A percentile compares a stretch with the other conserved stretches of the same genome.
Conservation (phyloP, 495 filamentous ascomycete genomes). For the Halenospora varia region DNA sequence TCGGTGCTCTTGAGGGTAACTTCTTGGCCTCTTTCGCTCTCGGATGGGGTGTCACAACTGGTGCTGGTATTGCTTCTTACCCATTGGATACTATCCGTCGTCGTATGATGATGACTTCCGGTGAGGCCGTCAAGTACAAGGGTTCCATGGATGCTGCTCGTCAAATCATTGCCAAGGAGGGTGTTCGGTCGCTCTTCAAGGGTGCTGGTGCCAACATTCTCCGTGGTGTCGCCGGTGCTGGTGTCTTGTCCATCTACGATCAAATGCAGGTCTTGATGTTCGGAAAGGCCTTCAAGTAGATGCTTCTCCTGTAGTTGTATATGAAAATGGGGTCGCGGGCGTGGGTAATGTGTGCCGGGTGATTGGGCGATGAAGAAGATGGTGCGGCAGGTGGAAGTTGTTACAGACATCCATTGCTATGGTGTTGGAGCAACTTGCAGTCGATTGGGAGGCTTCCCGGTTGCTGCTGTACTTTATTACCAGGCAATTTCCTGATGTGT, state of each 20-base stretch:
- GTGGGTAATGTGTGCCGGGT: slow-evolving; percentile 31
- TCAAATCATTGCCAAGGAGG: slow-evolving; percentile 96
- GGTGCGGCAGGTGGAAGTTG: slow-evolving; percentile 29
- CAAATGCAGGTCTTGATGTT: slow-evolving; percentile 98
- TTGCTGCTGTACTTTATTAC: slow-evolving; percentile 60
- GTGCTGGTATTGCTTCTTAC: slow-evolving; percentile 99
- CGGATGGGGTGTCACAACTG: slow-evolving; percentile 99
- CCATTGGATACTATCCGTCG: slow-evolving; percentile 99
- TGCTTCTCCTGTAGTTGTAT: slow-evolving; percentile 26
- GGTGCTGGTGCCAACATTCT: slow-evolving; percentile 99
- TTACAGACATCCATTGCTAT: slow-evolving; percentile 38
- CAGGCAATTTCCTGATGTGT: slow-evolving; percentile 53
- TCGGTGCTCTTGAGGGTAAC: slow-evolving; percentile 89
- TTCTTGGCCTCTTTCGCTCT: slow-evolving; percentile 98
- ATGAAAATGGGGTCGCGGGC: slow-evolving; percentile 15
- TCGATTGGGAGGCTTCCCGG: slow-evolving; percentile 27
- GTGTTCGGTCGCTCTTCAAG: slow-evolving; percentile 98
- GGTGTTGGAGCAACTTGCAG: slow-evolving; percentile 39
- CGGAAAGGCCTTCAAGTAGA: slow-evolving; percentile 99
- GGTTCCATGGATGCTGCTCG: slow-evolving; percentile 87
- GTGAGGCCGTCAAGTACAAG: slow-evolving; percentile 99
- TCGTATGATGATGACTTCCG: slow-evolving; percentile 99
- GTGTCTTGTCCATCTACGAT: slow-evolving; percentile 99
- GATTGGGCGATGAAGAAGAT: slow-evolving; percentile 32
- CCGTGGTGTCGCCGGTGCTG: slow-evolving; percentile 99